A percentile compares a stretch with the other conserved stretches of the same genome.
Conservation (phyloP, 2,329 filamentous ascomycete genomes). For the Catunica adiposa region DNA sequence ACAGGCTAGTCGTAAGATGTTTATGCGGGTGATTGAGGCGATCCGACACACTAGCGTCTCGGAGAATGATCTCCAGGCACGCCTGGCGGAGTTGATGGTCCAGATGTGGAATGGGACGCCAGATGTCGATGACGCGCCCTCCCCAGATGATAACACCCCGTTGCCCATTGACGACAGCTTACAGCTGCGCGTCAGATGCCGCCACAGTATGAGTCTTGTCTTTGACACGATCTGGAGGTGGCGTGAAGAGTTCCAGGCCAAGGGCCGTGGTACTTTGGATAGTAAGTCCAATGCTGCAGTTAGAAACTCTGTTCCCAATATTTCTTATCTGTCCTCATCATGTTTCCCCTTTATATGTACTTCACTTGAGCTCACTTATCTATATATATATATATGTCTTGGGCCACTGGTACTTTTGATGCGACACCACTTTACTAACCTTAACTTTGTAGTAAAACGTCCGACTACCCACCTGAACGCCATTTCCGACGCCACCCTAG, state of each 20-base stretch:
- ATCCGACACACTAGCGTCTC: slow-evolving; percentile 59
- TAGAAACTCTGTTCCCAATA: background rate
- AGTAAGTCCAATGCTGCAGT: slow-evolving; percentile 32
- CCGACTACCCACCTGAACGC: background rate
- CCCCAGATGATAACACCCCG: slow-evolving; percentile 32
- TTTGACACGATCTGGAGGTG: slow-evolving; percentile 78
- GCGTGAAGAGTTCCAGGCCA: slow-evolving; percentile 61
- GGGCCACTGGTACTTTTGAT: background rate
- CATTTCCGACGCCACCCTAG: slow-evolving; percentile 35
- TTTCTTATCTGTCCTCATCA: slow-evolving; percentile 2
- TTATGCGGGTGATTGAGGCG: slow-evolving; percentile 52
- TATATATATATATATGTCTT: no score
- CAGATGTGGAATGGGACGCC: slow-evolving; percentile 68
- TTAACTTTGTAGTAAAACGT: slow-evolving; percentile 64
- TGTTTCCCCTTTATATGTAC: background rate
- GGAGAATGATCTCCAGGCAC: slow-evolving; percentile 63
- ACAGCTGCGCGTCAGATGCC: slow-evolving; percentile 65
- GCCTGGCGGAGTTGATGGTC: slow-evolving; percentile 69
- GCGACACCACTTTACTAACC: slow-evolving; percentile 36
- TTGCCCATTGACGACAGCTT: slow-evolving; percentile 50
- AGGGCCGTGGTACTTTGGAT: slow-evolving; percentile 53
- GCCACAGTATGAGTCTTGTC: slow-evolving; percentile 72
- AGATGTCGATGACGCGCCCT: slow-evolving; percentile 24
- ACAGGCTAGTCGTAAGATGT: slow-evolving; percentile 48
- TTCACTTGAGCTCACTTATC: no score